Percentiles rank a stretch among this genome's conserved stretches.
These are phyloP conservation scores for Haplosporangium sp. DNA, from an alignment of 371 early-diverging fungal species.

Conservation along the genomic window DNA sequence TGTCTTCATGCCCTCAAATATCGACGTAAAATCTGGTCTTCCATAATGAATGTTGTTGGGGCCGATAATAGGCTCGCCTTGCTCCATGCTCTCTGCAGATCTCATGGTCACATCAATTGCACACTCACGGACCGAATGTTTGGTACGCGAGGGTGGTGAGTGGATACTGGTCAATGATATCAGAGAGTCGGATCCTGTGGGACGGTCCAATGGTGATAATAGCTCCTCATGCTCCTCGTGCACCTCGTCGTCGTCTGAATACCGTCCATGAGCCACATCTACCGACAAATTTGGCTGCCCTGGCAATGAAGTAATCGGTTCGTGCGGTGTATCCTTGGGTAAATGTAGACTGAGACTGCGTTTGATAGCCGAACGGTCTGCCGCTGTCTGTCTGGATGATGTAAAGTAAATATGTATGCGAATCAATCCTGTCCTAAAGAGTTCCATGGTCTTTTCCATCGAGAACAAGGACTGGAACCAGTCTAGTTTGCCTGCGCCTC, in stretches of 20 bases:
- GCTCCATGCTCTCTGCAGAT: conserved; percentile 58
- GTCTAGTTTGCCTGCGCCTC: conserved; percentile 47
- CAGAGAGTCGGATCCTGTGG: conserved; percentile 25
- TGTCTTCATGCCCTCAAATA: conserved; percentile 59
- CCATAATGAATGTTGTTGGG: conserved; percentile 65
- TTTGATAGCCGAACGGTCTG: background rate
- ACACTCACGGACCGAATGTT: conserved; percentile 8
- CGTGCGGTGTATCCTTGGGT: background rate
- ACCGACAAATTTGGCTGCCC: no score
- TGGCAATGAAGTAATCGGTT: no score
- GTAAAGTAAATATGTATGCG: conserved; percentile 55
- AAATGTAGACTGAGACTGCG: conserved; percentile 7
- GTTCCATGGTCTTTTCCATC: conserved; percentile 53
- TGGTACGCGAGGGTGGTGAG: conserved; percentile 9
- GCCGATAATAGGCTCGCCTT: conserved; percentile 65
- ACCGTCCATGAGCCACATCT: conserved; percentile 6
- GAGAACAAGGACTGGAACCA: conserved; percentile 53
- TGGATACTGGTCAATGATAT: conserved; percentile 24
- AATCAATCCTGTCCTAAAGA: conserved; percentile 53
- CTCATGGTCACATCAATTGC: conserved; percentile 37
- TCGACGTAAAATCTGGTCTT: conserved; percentile 61
- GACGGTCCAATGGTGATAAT: conserved; percentile 31
- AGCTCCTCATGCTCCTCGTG: conserved; percentile 37
- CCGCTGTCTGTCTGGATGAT: conserved; percentile 9
- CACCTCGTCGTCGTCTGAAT: conserved; percentile 50